Percentiles rank a stretch among this genome's conserved stretches.
These are phyloP conservation scores for Salix viminalis DNA, from an alignment of 345 rosid genomes.

Conservation along the genomic window DNA sequence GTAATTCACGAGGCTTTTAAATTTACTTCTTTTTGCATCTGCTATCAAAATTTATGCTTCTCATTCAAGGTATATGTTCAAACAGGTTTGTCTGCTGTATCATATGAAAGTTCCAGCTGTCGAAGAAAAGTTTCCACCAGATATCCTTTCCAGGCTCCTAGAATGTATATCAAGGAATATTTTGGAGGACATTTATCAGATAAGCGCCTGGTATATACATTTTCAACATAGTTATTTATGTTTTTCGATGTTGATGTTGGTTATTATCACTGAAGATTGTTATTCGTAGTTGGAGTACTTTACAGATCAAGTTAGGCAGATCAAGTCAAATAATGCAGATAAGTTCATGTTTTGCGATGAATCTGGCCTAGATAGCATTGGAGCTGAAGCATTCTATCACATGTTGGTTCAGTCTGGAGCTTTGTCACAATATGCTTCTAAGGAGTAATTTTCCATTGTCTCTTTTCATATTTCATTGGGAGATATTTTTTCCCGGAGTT, in stretches of 20 bases:
- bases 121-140: slow-evolving; percentile 50
- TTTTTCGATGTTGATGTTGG: slow-evolving; percentile 5
- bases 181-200: slow-evolving; percentile 51
- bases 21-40: background rate
- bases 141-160: slow-evolving; percentile 52
- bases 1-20: slow-evolving; percentile 35
- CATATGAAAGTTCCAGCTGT: slow-evolving; percentile 37
- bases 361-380: slow-evolving; percentile 46
- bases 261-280: slow-evolving; percentile 15
- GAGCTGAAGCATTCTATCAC: slow-evolving; percentile 51
- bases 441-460: slow-evolving; percentile 45
- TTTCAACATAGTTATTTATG: background rate
- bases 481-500: background rate
- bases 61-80: slow-evolving; percentile 18
- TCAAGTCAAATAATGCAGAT: slow-evolving; percentile 46
- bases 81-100: slow-evolving; percentile 52
- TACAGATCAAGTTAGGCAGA: slow-evolving; percentile 38
- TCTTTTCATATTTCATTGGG: background rate
- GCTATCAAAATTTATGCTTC: slow-evolving; percentile 10
- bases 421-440: slow-evolving; percentile 50
- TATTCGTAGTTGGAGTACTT: slow-evolving; percentile 38
- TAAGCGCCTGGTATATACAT: slow-evolving; percentile 44
- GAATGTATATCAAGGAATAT: slow-evolving; percentile 64
- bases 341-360: slow-evolving; percentile 51
- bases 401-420: slow-evolving; percentile 71